Percentiles rank a stretch among this genome's conserved stretches.
Conservation (phyloP, 768 basidiomycete species). For the Tulasnella sp. region DNA sequence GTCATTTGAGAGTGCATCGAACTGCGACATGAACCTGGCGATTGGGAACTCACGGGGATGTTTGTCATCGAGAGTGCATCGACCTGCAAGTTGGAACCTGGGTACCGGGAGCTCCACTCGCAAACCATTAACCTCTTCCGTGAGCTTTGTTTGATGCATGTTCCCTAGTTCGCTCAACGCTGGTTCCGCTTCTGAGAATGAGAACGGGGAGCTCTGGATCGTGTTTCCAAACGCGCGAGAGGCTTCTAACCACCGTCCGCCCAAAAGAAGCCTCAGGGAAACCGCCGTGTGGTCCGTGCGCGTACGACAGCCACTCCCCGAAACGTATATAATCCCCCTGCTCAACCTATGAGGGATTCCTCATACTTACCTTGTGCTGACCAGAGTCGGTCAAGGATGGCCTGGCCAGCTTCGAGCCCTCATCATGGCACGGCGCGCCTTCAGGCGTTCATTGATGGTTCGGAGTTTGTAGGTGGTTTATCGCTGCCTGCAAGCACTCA, state of each 20-base stretch:
- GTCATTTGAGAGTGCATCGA: too few relatives aligned
- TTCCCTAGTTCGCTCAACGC: background rate
- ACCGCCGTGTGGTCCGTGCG: background rate
- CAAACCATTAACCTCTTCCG: too few relatives aligned
- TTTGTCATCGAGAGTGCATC: too few relatives aligned
- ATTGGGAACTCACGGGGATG: too few relatives aligned
- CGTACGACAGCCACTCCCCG: background rate
- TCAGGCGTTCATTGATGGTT: background rate
- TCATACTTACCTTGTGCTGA: conserved; percentile 11
- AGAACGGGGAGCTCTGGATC: background rate
- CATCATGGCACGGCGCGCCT: conserved; percentile 6
- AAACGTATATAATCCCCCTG: background rate
- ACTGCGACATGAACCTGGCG: too few relatives aligned
- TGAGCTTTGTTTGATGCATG: too few relatives aligned
- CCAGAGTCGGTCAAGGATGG: background rate
- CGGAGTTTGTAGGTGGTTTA: conserved; percentile 3
- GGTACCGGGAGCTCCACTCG: too few relatives aligned
- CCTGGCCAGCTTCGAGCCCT: background rate
- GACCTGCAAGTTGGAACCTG: too few relatives aligned
- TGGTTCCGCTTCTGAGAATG: background rate
- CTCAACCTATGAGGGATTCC: background rate
- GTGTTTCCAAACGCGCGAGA: background rate
- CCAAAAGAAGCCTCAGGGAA: background rate
- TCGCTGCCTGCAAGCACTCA: conserved; percentile 2
- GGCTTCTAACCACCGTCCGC: background rate